phyloP scores from a whole-genome alignment of 805 yeast species.

The Teunomyces tritomae region DNA sequence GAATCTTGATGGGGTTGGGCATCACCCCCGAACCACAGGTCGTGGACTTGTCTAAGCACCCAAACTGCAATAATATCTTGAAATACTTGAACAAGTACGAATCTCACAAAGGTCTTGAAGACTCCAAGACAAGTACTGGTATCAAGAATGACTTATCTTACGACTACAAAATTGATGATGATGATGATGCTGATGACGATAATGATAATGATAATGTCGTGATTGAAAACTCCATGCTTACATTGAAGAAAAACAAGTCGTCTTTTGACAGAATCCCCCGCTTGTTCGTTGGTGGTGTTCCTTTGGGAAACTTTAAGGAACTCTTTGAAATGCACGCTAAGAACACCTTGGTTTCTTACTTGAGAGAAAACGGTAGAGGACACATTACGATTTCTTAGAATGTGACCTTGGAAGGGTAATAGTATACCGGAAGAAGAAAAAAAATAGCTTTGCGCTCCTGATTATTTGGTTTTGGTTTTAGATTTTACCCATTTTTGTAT shows the following conservation, averaged over 20 bases:
- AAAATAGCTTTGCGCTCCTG: too few species aligned
- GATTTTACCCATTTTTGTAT: not conserved
- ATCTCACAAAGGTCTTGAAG: conserved; percentile 5
- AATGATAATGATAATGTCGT: conserved; percentile 10
- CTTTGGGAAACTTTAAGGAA: conserved; percentile 27
- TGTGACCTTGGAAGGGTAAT: too few species aligned
- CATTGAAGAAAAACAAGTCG: not conserved
- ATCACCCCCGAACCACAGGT: conserved; percentile 34
- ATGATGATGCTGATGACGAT: conserved; percentile 7
- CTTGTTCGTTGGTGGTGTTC: conserved; percentile 33
- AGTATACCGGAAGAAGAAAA: too few species aligned
- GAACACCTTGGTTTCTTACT: conserved; percentile 20
- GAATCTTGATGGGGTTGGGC: conserved; percentile 19
- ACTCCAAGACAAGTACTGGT: not conserved
- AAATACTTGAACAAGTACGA: conserved; percentile 21
- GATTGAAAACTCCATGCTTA: not conserved
- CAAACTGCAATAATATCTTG: conserved; percentile 23
- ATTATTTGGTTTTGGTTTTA: too few species aligned
- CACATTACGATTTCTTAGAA: conserved; percentile 15
- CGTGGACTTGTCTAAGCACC: conserved; percentile 31
- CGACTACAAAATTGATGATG: conserved; percentile 2
- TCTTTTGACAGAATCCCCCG: conserved; percentile 23
- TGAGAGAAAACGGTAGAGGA: conserved; percentile 27
- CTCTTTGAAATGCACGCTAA: conserved; percentile 18
- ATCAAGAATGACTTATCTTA: conserved; percentile 9